Base-by-base conservation (phyloP, 1,139 yeast species). In the Pneumocystis canis region DNA sequence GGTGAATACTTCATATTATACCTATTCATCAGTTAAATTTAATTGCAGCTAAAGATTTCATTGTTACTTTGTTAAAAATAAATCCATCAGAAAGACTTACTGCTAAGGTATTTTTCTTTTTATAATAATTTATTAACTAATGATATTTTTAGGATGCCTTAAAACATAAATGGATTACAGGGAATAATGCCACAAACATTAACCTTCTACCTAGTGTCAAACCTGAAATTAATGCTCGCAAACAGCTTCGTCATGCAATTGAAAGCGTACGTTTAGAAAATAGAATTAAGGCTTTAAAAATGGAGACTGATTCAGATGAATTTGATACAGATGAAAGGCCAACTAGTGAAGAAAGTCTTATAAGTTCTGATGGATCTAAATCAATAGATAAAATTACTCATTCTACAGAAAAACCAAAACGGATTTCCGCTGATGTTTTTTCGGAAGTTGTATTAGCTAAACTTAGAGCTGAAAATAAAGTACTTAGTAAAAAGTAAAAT, bases 141-240 rank as follows among this genome's bases (percentile, higher is more conserved):
- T 18, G 25, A 25, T 37, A 5, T 47, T 5, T 18, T 41, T 47
- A 47, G 54, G 54, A 85, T 66, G 77, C 89, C 61, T 72, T 87
- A 67, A 69, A 76, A 11, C 88, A 88, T 73, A 81, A 83, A 57
- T 89, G 96, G 96, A 77, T 89, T 63, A 79, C 83, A 11, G 70
- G 73, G 33, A 74, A 78, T 62, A 72, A 77, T 63, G 82, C 81
- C 69, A 70, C 68, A 18, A 63, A 66, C 58, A 65, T 67, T 61
- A 94, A 88, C 73, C 79, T 88, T 76, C 78, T 87, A 73, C 96
- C 96, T 58, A 77, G 75, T 67, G 82, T 85, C 70, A 79, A 79
- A 75, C 82, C 83, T 70, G 87, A 87, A 62, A 87, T 89, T 79
- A 84, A 87, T 72, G 96, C 96, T 56, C 87, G 87, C 71, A 80